Evolutionary conservation across 805 yeast genomes (phyloP).

Genomic region (Ogataea degrootiae): DNA sequence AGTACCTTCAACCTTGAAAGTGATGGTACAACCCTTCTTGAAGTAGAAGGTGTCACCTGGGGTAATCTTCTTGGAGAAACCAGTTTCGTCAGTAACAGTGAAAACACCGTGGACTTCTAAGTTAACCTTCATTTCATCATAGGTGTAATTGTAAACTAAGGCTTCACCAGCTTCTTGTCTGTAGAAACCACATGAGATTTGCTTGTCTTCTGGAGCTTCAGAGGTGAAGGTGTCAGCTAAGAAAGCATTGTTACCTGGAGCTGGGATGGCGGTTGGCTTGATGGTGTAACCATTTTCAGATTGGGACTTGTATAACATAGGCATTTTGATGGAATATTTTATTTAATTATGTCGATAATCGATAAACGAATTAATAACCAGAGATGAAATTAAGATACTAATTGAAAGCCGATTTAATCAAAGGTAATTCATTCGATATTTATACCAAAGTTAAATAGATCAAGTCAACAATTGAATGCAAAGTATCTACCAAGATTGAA

Average conservation of each 20-base stretch:
- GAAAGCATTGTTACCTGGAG: slow-evolving; percentile 66
- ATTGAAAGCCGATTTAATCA: neutral
- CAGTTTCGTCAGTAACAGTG: slow-evolving; percentile 59
- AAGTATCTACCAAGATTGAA: neutral
- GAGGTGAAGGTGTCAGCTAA: slow-evolving; percentile 62
- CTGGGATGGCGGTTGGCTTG: slow-evolving; percentile 55
- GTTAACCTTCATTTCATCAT: slow-evolving; percentile 68
- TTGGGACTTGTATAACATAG: slow-evolving; percentile 49
- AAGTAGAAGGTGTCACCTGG: slow-evolving; percentile 69
- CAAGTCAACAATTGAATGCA: neutral
- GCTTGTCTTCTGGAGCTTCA: slow-evolving; percentile 54
- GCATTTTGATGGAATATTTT: slow-evolving; percentile 34
- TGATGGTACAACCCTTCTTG: slow-evolving; percentile 63
- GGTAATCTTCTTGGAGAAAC: slow-evolving; percentile 47
- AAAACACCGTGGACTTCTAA: slow-evolving; percentile 66
- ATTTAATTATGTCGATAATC: neutral
- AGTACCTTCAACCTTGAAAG: slow-evolving; percentile 46
- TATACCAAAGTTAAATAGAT: neutral
- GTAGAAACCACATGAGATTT: slow-evolving; percentile 65
- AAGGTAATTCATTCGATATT: slow-evolving; percentile 2
- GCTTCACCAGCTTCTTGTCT: slow-evolving; percentile 65
- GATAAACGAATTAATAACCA: neutral
- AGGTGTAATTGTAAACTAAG: slow-evolving; percentile 59
- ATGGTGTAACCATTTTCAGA: slow-evolving; percentile 45
- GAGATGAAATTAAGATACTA: neutral